These are phyloP conservation scores for Saitozyma podzolica DNA, from an alignment of 768 basidiomycete genomes.

Conservation along the genomic window DNA sequence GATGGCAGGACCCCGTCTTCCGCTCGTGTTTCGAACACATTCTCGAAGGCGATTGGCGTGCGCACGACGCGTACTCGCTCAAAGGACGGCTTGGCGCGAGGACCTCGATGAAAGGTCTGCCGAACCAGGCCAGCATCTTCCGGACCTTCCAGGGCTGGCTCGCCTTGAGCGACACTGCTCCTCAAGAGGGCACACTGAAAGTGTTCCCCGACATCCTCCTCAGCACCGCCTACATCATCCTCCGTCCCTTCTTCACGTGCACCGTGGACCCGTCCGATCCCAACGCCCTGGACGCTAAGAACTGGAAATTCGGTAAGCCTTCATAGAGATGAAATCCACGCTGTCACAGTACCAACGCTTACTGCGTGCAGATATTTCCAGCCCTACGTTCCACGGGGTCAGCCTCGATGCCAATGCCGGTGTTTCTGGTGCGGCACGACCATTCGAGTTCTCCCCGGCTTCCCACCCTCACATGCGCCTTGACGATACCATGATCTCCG, in stretches of 20 bases:
- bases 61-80: constrained; percentile 34
- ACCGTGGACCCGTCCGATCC: neutral
- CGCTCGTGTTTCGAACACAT: constrained; percentile 59
- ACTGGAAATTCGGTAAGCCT: constrained; percentile 19
- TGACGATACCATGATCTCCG: constrained; percentile 27
- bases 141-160: constrained; percentile 74
- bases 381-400: constrained; percentile 63
- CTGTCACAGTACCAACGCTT: constrained; percentile 49
- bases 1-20: constrained; percentile 20
- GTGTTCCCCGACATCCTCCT: constrained; percentile 69
- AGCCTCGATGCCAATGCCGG: constrained; percentile 27
- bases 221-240: constrained; percentile 70
- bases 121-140: constrained; percentile 47
- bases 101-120: constrained; percentile 19
- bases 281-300: constrained; percentile 7
- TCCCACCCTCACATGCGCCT: constrained; percentile 39
- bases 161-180: constrained; percentile 66
- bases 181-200: constrained; percentile 60
- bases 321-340: neutral
- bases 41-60: constrained; percentile 31
- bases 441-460: constrained; percentile 23
- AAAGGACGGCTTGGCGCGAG: constrained; percentile 27
- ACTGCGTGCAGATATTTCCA: constrained; percentile 48
- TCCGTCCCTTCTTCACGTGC: constrained; percentile 69
- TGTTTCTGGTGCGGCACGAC: constrained; percentile 23